phyloP scores from a whole-genome alignment of 257 asterid species.

The Solanum peruvianum region DNA sequence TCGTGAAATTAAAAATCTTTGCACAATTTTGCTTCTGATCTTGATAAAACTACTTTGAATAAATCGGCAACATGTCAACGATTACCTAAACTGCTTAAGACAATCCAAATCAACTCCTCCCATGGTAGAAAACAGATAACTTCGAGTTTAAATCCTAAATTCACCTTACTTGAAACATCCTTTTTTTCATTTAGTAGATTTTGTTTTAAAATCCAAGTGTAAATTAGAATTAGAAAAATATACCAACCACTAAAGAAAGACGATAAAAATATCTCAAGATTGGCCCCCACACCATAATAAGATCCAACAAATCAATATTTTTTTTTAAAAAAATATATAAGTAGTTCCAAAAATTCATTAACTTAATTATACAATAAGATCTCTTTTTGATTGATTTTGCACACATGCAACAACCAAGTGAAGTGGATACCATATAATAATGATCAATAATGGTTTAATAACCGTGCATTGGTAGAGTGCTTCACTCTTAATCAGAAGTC shows the following conservation, averaged over 20 bases:
- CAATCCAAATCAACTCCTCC: not conserved
- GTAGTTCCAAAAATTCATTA: not conserved
- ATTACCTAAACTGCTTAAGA: not conserved
- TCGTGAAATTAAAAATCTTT: fast-evolving
- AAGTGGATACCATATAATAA: not conserved
- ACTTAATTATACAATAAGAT: not conserved
- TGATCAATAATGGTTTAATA: not conserved
- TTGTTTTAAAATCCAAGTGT: not conserved
- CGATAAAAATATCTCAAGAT: not conserved
- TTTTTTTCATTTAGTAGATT: not conserved
- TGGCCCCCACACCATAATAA: not conserved
- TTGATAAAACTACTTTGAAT: too few relatives aligned
- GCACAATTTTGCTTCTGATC: too few relatives aligned
- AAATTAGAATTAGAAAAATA: not conserved
- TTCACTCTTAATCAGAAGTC: not conserved
- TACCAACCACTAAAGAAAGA: not conserved
- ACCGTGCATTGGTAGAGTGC: not conserved
- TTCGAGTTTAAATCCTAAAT: not conserved
- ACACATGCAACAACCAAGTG: not conserved
- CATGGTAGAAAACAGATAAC: not conserved
- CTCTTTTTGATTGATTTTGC: not conserved
- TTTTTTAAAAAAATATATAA: not conserved
- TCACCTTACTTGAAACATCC: too few relatives aligned
- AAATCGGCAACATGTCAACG: too few relatives aligned
- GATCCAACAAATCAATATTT: not conserved